Percentiles rank a stretch among this genome's conserved stretches.
phyloP scores from a whole-genome alignment of 805 yeast species.

The Ogataea corticis region DNA sequence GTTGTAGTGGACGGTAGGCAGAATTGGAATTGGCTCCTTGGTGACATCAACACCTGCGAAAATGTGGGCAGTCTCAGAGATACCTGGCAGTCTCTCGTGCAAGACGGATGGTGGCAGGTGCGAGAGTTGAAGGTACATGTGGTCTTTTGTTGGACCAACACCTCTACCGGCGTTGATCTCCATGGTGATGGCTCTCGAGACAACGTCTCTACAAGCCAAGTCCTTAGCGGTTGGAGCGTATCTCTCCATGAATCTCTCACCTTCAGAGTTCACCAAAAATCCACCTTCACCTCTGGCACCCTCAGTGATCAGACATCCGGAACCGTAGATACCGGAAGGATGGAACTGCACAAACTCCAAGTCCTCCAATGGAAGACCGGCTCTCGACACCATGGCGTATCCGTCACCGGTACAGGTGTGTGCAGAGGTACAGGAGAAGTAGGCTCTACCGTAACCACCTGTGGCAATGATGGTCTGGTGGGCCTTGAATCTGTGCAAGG shows the following conservation, averaged over 20 bases:
- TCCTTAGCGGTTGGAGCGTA: conserved; percentile 99
- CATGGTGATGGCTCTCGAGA: conserved; percentile 96
- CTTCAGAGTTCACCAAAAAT: conserved; percentile 90
- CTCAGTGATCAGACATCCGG: conserved; percentile 98
- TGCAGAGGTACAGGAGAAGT: conserved; percentile 98
- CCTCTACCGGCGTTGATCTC: conserved; percentile 99
- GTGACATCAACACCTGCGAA: conserved; percentile 99
- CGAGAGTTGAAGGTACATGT: conserved; percentile 89
- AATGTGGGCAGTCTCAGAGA: conserved; percentile 96
- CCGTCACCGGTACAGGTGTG: conserved; percentile 99
- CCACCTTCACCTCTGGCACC: conserved; percentile 99
- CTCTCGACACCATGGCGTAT: conserved; percentile 96
- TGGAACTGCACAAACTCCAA: conserved; percentile 98
- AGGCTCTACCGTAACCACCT: conserved; percentile 98
- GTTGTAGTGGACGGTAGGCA: conserved; percentile 98
- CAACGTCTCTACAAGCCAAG: conserved; percentile 97
- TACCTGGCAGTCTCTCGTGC: conserved; percentile 97
- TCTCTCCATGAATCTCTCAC: conserved; percentile 99
- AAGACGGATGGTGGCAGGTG: conserved; percentile 91
- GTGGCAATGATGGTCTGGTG: conserved; percentile 97
- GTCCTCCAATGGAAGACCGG: conserved; percentile 97
- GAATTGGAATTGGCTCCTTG: conserved; percentile 97
- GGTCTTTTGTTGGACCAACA: conserved; percentile 95
- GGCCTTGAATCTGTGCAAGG: conserved; percentile 95
- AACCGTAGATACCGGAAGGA: conserved; percentile 98